Base-by-base conservation (phyloP, 1,139 yeast species). In the Yamadazyma membranifaciens region DNA sequence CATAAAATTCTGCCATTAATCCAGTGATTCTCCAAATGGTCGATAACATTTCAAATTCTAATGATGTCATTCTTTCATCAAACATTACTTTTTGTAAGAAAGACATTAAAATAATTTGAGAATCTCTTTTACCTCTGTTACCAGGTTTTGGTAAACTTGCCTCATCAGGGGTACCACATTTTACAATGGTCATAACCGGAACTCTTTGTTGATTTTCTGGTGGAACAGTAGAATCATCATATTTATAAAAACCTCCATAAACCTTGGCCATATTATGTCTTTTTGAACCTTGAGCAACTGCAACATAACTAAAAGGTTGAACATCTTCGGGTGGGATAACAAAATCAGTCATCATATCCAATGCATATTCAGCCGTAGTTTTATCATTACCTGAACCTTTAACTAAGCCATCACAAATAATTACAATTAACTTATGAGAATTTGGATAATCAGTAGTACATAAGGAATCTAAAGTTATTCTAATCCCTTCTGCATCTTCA, bases 261-360 rank as follows among this genome's bases (percentile, higher is more conserved):
- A 91, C 88, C 62, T 89, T 89, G n/a, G 98, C 97, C 96, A 88
- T 88, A 59, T 92, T 92, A 57, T 91, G 98, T 60, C 98, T 83
- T 64, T 87, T 89, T 7, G 87, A 58, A 48, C 98, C 98, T 56
- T 83, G 85, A 1, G 96, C 96, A 40, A 92, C 97, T 7, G 98
- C 95, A 37, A 92, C 96, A 59, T 92, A 91, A 1, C 97, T 88
- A 54, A 80, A 73, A 1, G 96, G 78, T 55, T 77, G 65, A 12
- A 88, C 96, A 22, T 84, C 81, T 25, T 87, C 95, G 10, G 73
- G 75, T 0, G 88, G 85, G 27, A 74, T 69, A 9, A 79, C 72
- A 50, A 89, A 83, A 59, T 91, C 96, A 11, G 83, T 79, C 92
- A 92, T 87, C 94, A 92, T 83, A 42, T 78, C 78, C 44, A 92